These are phyloP conservation scores for Phalaenopsis aphrodite DNA, from an alignment of 106 monocot genomes.

Conservation along the genomic window DNA sequence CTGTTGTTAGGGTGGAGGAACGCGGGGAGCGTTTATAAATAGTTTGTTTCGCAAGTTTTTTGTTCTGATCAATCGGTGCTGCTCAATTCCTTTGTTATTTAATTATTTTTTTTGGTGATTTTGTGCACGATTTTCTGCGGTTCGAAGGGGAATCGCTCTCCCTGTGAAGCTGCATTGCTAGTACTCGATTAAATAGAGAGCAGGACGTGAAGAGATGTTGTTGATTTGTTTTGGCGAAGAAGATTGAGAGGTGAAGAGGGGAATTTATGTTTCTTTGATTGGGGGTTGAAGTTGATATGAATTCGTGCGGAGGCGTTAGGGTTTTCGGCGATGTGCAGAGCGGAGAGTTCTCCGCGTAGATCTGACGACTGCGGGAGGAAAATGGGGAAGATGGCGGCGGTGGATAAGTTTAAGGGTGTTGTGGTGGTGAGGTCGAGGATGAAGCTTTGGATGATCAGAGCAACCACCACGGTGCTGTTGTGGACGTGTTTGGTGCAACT, in stretches of 20 bases:
- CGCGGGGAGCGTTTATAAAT: background rate
- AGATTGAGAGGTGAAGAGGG: background rate
- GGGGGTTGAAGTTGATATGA: background rate
- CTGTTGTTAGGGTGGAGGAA: background rate
- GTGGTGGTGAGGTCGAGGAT: constrained; percentile 40
- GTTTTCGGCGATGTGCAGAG: background rate
- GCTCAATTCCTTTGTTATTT: background rate
- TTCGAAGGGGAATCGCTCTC: background rate
- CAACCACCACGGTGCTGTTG: constrained; percentile 54
- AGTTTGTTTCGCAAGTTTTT: background rate
- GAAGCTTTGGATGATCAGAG: constrained; percentile 79
- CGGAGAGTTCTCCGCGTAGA: background rate
- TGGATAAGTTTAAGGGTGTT: constrained; percentile 20
- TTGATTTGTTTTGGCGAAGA: background rate
- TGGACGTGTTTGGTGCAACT: constrained; percentile 91
- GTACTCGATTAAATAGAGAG: background rate
- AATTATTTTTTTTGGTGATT: background rate
- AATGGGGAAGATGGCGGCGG: constrained; percentile 13
- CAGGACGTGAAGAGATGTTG: too few species aligned
- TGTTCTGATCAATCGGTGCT: background rate
- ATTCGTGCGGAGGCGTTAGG: background rate
- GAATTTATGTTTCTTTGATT: background rate
- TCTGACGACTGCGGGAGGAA: constrained; percentile 5
- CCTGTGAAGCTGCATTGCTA: constrained; percentile 1
- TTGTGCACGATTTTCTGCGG: background rate